Base-by-base conservation (phyloP, 768 basidiomycete species). In the Tylopilus vinaceipallidus region DNA sequence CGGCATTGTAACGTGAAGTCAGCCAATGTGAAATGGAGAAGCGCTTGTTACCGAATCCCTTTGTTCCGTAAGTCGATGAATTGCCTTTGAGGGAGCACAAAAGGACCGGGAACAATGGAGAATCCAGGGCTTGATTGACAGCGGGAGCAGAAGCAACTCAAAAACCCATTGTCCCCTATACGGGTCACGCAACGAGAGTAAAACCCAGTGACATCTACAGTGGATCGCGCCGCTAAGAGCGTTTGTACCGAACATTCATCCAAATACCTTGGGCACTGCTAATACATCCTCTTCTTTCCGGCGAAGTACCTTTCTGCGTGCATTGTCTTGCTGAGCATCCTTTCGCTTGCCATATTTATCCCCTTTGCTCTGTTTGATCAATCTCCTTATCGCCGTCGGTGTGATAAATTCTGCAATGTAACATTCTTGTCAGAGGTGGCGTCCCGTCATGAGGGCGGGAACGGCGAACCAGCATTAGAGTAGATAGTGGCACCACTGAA, bases 401-500 rank as follows among this genome's bases (percentile, higher is more conserved):
- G 93, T 87, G 39, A 98, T 75, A 63, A 97, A 99, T 77, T 97
- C 97, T 95, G 67, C 27, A 49, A 37, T 7, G 37, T 35, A 24
- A 4, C 13, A 16, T 33, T 27, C 35, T 26, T 49, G 34, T 44
- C 45, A 47, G 38, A 22, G 32, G 44, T 16, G 16, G 16, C 34
- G 46, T 44, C n/a, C 20, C 17, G 17, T 17, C 29, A 44, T 6
- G 29, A 35, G 19, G 20, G 27, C n/a, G n/a, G n/a, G n/a, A n/a
- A 41, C 35, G 35, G 68, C 80, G 53, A 59, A 92, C 92, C 92
- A 66, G 91, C 88, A 72, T 99, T 99, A 23, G 93, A 93, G 67
- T 86, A 99, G 20, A 99, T 86, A 2, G 93, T 95, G 12, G 91
- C 91, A 19, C 97, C 97, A 52, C 84, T 80, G 72, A 99, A 98